Conservation (phyloP, 1,284 basidiomycete species). For the Ustilago tritici region DNA sequence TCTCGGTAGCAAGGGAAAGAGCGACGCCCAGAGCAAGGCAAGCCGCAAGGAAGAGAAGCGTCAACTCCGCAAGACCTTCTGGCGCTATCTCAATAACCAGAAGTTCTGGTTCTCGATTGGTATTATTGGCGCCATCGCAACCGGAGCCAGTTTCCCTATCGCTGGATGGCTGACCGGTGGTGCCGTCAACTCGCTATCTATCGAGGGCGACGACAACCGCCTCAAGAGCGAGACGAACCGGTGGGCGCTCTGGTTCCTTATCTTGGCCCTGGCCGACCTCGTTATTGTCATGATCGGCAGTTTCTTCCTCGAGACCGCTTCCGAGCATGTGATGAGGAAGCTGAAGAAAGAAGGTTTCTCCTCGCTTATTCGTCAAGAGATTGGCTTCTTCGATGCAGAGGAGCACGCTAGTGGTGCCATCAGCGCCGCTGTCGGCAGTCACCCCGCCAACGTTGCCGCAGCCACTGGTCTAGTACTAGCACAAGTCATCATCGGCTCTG, state of each 20-base stretch:
- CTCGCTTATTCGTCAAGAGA: slow-evolving; percentile 63
- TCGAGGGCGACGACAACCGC: slow-evolving; percentile 38
- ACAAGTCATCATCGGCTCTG: slow-evolving; percentile 66
- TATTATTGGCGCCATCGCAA: slow-evolving; percentile 34
- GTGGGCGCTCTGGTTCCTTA: slow-evolving; percentile 62
- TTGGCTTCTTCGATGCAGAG: slow-evolving; percentile 66
- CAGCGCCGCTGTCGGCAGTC: slow-evolving; percentile 68
- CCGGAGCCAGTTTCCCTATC: slow-evolving; percentile 70
- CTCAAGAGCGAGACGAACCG: slow-evolving; percentile 45
- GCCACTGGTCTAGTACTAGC: slow-evolving; percentile 70
- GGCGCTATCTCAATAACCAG: slow-evolving; percentile 41
- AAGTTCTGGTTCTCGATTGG: slow-evolving; percentile 54
- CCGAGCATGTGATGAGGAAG: slow-evolving; percentile 56
- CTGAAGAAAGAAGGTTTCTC: slow-evolving; percentile 58
- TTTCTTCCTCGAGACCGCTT: slow-evolving; percentile 63
- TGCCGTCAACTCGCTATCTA: slow-evolving; percentile 57
- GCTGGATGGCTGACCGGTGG: slow-evolving; percentile 66
- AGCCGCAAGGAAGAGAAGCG: slow-evolving; percentile 36
- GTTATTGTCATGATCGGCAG: slow-evolving; percentile 53
- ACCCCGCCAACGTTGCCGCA: slow-evolving; percentile 69
- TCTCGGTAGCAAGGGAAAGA: background rate
- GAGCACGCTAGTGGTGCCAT: slow-evolving; percentile 70
- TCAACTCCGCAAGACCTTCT: slow-evolving; percentile 34
- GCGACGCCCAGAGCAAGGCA: slow-evolving; percentile 22
- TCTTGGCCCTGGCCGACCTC: slow-evolving; percentile 51